Conservation (phyloP, 2,329 filamentous ascomycete genomes). For the Alternaria novae-zelandiae region DNA sequence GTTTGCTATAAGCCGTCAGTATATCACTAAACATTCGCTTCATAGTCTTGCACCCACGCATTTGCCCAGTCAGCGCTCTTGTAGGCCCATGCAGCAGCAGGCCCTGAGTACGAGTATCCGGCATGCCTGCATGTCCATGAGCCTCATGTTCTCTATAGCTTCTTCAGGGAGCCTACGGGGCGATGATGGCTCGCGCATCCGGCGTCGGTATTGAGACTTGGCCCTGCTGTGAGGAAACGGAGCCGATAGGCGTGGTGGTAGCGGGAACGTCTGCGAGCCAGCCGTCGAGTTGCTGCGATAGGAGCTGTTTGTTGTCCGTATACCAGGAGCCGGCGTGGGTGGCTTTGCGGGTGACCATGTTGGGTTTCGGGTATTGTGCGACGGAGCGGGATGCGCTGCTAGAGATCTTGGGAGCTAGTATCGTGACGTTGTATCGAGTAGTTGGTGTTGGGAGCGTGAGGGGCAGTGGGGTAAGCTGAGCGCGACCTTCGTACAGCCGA, state of each 20-base stretch:
- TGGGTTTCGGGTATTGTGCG: neutral
- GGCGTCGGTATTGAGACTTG: constrained; percentile 66
- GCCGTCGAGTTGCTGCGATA: constrained; percentile 72
- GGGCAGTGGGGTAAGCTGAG: constrained; percentile 7
- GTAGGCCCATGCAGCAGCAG: constrained; percentile 94
- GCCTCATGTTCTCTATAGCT: constrained; percentile 13
- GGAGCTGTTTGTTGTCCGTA: constrained; percentile 62
- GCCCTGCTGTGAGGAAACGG: constrained; percentile 48
- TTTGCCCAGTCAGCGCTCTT: constrained; percentile 82
- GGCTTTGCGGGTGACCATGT: constrained; percentile 60
- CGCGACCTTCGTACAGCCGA: constrained; percentile 6
- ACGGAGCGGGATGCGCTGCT: neutral
- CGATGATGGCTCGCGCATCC: constrained; percentile 84
- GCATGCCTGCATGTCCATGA: constrained; percentile 72
- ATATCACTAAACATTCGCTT: neutral
- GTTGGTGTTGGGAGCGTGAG: constrained; percentile 3
- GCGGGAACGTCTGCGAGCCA: constrained; percentile 77
- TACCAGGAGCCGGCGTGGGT: constrained; percentile 93
- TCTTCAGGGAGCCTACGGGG: constrained; percentile 71
- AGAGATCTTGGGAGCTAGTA: neutral
- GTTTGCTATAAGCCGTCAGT: constrained; percentile 62
- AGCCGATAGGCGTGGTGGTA: constrained; percentile 66
- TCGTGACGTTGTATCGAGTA: neutral
- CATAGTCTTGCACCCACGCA: constrained; percentile 59
- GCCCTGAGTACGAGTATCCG: constrained; percentile 90